phyloP scores from a whole-genome alignment of 805 yeast species.

The Torulaspora indica region DNA sequence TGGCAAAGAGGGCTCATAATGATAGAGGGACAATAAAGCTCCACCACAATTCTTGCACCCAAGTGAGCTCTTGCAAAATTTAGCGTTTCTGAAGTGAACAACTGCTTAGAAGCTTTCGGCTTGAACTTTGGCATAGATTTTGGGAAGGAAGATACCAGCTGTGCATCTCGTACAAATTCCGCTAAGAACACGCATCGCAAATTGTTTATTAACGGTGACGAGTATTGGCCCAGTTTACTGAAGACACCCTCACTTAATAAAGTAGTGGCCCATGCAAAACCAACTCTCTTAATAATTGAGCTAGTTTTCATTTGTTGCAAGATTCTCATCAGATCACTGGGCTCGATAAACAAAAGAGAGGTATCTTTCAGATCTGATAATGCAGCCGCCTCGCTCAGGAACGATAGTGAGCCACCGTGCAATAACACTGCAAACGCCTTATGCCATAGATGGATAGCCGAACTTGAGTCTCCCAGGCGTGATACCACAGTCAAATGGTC shows the following conservation, averaged over 20 bases:
- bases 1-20: slow-evolving; percentile 55
- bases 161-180: slow-evolving; percentile 24
- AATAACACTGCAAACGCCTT: slow-evolving; percentile 35
- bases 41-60: slow-evolving; percentile 50
- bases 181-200: slow-evolving; percentile 44
- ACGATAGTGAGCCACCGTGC: slow-evolving; percentile 34
- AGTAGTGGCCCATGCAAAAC: slow-evolving; percentile 38
- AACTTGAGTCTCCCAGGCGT: slow-evolving; percentile 11
- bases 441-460: slow-evolving; percentile 43
- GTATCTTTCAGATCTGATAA: slow-evolving; percentile 11
- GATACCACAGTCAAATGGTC: slow-evolving; percentile 34
- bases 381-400: slow-evolving; percentile 21
- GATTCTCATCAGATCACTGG: slow-evolving; percentile 11
- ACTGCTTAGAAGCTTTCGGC: slow-evolving; percentile 8
- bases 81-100: slow-evolving; percentile 26
- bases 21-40: slow-evolving; percentile 38
- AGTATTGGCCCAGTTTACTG: slow-evolving; percentile 33
- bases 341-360: slow-evolving; percentile 23
- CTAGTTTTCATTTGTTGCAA: slow-evolving; percentile 2
- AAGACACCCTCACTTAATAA: slow-evolving; percentile 50
- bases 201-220: slow-evolving; percentile 16
- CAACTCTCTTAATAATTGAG: slow-evolving; percentile 22
- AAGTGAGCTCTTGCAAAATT: slow-evolving; percentile 44
- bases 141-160: slow-evolving; percentile 19
- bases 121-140: slow-evolving; percentile 14